These are phyloP conservation scores for Solanum aculeatissimum DNA, from an alignment of 305 asterid genomes.

Conservation along the genomic window DNA sequence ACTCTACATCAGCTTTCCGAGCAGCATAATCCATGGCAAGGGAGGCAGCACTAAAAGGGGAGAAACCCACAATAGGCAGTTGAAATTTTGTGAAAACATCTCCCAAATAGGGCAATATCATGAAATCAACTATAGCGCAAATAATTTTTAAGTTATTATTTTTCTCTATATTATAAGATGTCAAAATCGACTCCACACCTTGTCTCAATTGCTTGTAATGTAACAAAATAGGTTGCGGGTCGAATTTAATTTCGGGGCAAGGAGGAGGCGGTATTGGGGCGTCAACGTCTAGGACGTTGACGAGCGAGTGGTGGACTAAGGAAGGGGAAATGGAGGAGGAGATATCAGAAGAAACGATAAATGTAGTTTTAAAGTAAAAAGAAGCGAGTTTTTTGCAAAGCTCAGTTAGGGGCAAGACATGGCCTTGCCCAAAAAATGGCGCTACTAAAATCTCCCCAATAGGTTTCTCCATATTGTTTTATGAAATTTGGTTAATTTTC, in stretches of 20 bases:
- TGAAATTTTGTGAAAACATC: constrained; percentile 22
- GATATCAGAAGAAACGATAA: constrained; percentile 51
- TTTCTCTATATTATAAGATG: constrained; percentile 3
- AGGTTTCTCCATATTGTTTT: constrained; percentile 9
- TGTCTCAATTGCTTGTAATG: constrained; percentile 18
- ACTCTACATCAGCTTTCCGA: constrained; percentile 34
- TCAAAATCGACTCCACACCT: constrained; percentile 34
- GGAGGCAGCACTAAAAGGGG: constrained; percentile 50
- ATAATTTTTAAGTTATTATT: constrained; percentile 20
- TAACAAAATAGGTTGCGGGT: not conserved
- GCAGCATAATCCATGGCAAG: constrained; percentile 51
- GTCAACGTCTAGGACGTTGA: constrained; percentile 1
- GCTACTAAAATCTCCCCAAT: constrained; percentile 43
- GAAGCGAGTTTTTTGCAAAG: constrained; percentile 48
- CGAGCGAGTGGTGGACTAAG: constrained; percentile 4
- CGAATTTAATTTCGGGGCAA: not conserved
- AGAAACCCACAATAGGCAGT: constrained; percentile 34
- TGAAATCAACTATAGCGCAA: constrained; percentile 50
- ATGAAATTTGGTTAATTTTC: not conserved
- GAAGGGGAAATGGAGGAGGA: constrained; percentile 48
- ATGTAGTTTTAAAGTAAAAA: constrained; percentile 23
- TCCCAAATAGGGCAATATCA: constrained; percentile 59
- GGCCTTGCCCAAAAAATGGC: constrained; percentile 82
- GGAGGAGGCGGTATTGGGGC: constrained; percentile 1
- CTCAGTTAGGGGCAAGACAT: constrained; percentile 53